Evolutionary conservation across 441 rosid genomes (phyloP).

Genomic region (Omphalea diandra): DNA sequence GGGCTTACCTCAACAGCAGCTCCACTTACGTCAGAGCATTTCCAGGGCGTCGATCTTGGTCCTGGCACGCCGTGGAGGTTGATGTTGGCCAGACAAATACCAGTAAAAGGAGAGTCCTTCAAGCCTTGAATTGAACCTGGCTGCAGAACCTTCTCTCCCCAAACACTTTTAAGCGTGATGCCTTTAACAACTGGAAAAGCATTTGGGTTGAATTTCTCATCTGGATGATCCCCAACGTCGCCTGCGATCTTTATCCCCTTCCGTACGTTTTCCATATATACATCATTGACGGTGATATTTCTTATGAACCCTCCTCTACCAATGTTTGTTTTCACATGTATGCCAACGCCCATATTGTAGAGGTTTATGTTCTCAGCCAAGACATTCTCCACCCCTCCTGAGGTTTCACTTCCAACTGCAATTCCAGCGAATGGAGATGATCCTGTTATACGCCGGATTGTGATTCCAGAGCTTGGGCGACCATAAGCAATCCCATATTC

Average conservation of each 20-base stretch:
- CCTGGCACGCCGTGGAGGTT: constrained; percentile 55
- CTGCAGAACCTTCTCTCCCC: constrained; percentile 68
- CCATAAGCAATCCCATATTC: constrained; percentile 76
- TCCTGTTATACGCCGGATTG: constrained; percentile 81
- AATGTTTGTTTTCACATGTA: constrained; percentile 72
- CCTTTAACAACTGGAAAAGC: constrained; percentile 70
- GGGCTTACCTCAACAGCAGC: constrained; percentile 71
- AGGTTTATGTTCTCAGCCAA: constrained; percentile 72
- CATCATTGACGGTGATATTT: constrained; percentile 55
- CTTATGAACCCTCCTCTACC: constrained; percentile 88
- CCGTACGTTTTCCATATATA: constrained; percentile 59
- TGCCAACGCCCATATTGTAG: constrained; percentile 63
- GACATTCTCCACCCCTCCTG: constrained; percentile 81
- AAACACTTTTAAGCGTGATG: constrained; percentile 49
- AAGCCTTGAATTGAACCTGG: constrained; percentile 75
- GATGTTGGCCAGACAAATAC: constrained; percentile 72
- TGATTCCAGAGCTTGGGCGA: constrained; percentile 81
- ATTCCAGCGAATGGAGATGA: constrained; percentile 88
- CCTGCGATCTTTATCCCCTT: constrained; percentile 77
- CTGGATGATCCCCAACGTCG: constrained; percentile 84
- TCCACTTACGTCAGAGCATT: constrained; percentile 81
- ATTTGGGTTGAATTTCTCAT: constrained; percentile 57
- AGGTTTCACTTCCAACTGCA: constrained; percentile 88
- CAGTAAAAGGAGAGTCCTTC: constrained; percentile 62
- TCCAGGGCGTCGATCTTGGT: constrained; percentile 53